These are phyloP conservation scores for Lactarius tabidus DNA, from an alignment of 768 basidiomycete genomes.

Conservation along the genomic window DNA sequence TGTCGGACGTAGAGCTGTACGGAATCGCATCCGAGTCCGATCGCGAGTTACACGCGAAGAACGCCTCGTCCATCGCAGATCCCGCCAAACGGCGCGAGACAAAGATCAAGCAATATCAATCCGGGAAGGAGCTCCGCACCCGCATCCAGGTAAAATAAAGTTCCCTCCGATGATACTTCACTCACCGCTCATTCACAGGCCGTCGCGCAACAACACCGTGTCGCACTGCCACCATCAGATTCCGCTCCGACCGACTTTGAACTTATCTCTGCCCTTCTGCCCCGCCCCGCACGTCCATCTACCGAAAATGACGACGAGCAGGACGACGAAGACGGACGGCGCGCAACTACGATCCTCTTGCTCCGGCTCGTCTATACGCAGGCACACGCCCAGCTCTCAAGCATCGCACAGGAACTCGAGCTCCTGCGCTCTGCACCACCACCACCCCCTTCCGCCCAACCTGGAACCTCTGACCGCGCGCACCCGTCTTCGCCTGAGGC, in stretches of 20 bases:
- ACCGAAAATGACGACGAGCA: slow-evolving; percentile 49
- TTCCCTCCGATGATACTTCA: not conserved
- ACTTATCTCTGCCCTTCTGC: slow-evolving; percentile 60
- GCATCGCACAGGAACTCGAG: slow-evolving; percentile 66
- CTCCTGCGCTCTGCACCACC: slow-evolving; percentile 55
- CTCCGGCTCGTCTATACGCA: slow-evolving; percentile 70
- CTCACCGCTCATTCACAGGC: slow-evolving; percentile 35
- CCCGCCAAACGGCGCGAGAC: slow-evolving; percentile 70
- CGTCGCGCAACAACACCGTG: slow-evolving; percentile 51
- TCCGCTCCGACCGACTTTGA: slow-evolving; percentile 49
- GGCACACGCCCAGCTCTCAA: slow-evolving; percentile 61
- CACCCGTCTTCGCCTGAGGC: slow-evolving; percentile 36
- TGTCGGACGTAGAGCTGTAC: slow-evolving; percentile 56
- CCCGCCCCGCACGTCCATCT: slow-evolving; percentile 31
- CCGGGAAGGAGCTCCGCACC: slow-evolving; percentile 73
- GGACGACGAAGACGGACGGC: slow-evolving; percentile 60
- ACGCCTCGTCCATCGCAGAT: slow-evolving; percentile 50
- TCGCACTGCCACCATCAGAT: slow-evolving; percentile 32
- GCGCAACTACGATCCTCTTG: slow-evolving; percentile 65
- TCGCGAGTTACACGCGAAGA: slow-evolving; percentile 49
- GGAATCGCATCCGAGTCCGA: slow-evolving; percentile 61
- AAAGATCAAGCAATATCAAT: slow-evolving; percentile 88
- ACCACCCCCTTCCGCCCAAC: slow-evolving; percentile 26
- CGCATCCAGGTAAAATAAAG: slow-evolving; percentile 57
- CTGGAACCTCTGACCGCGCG: slow-evolving; percentile 32